Percentiles rank a stretch among this genome's conserved stretches.
These are phyloP conservation scores for Poa annua DNA, from an alignment of 176 grass and related monocot species.

Conservation along the genomic window DNA sequence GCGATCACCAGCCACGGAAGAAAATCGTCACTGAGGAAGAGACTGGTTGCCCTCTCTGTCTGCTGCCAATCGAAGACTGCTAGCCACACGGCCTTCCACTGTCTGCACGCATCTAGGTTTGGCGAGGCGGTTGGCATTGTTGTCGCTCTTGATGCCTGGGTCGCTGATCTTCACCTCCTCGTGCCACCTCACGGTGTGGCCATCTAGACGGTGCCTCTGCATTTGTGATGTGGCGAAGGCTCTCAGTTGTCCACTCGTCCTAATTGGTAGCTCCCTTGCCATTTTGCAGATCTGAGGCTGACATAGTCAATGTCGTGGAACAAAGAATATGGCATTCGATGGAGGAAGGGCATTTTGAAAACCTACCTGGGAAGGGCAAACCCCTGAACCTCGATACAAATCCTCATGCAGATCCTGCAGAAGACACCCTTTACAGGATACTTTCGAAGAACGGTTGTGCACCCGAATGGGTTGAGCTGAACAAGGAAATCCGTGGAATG, in stretches of 20 bases:
- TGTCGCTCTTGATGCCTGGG: too few species aligned
- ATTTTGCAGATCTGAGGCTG: slow-evolving; percentile 73
- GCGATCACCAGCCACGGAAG: too few species aligned
- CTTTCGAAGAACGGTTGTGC: slow-evolving; percentile 74
- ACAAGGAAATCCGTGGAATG: slow-evolving; percentile 77
- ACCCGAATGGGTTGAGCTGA: slow-evolving; percentile 83
- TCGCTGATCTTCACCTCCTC: too few species aligned
- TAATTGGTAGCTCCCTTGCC: slow-evolving; percentile 7
- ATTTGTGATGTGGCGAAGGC: background rate
- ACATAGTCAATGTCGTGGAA: slow-evolving; percentile 90
- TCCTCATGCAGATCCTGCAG: slow-evolving; percentile 80
- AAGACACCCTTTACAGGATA: slow-evolving; percentile 89
- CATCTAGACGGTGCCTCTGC: too few species aligned
- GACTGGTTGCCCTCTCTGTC: too few species aligned
- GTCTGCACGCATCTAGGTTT: too few species aligned
- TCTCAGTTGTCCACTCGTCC: background rate
- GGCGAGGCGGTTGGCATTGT: too few species aligned
- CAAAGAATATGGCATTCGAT: slow-evolving; percentile 95
- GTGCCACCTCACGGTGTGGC: too few species aligned
- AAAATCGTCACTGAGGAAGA: too few species aligned
- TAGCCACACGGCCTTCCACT: too few species aligned
- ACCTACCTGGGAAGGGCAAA: slow-evolving; percentile 84
- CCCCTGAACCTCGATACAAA: slow-evolving; percentile 71
- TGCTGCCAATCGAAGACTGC: too few species aligned
- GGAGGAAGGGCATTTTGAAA: slow-evolving; percentile 95